phyloP scores from a whole-genome alignment of 2,329 filamentous ascomycete species.

The Scopulariopsis brevicaulis region DNA sequence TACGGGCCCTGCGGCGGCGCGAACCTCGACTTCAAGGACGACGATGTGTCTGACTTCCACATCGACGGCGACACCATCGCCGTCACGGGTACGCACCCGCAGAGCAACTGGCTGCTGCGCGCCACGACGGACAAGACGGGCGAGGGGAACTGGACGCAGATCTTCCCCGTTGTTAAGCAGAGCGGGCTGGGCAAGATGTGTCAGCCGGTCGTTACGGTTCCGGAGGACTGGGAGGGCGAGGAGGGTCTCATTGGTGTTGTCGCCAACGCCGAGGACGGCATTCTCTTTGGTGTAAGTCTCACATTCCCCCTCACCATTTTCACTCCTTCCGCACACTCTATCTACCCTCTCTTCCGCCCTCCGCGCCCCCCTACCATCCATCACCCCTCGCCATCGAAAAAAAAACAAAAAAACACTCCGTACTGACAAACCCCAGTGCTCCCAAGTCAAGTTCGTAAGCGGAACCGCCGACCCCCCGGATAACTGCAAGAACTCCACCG shows the following conservation, averaged over 20 bases:
- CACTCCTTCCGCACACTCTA: background rate
- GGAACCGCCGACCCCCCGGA: conserved; percentile 19
- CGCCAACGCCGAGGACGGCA: conserved; percentile 39
- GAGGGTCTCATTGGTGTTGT: conserved; percentile 43
- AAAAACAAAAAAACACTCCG: too few species aligned
- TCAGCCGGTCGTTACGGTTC: conserved; percentile 33
- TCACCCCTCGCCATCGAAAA: too few species aligned
- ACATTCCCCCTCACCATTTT: background rate
- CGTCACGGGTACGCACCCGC: conserved; percentile 34
- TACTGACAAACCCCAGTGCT: conserved; percentile 27
- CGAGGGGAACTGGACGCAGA: conserved; percentile 38
- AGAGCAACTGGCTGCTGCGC: conserved; percentile 45
- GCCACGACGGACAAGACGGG: conserved; percentile 38
- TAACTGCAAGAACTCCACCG: conserved; percentile 22
- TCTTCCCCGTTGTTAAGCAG: conserved; percentile 42
- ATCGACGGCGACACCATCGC: conserved; percentile 43
- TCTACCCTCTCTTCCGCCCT: too few species aligned
- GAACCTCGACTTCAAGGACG: conserved; percentile 26
- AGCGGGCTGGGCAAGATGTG: conserved; percentile 44
- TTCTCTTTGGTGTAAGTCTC: conserved; percentile 41
- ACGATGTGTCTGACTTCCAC: conserved; percentile 42
- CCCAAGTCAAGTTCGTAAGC: conserved; percentile 43
- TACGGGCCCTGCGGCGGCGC: conserved; percentile 43
- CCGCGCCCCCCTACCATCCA: too few species aligned
- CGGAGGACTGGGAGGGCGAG: conserved; percentile 37